Base-by-base conservation (phyloP, 1,139 yeast genomes). In the Candida tropicalis region DNA sequence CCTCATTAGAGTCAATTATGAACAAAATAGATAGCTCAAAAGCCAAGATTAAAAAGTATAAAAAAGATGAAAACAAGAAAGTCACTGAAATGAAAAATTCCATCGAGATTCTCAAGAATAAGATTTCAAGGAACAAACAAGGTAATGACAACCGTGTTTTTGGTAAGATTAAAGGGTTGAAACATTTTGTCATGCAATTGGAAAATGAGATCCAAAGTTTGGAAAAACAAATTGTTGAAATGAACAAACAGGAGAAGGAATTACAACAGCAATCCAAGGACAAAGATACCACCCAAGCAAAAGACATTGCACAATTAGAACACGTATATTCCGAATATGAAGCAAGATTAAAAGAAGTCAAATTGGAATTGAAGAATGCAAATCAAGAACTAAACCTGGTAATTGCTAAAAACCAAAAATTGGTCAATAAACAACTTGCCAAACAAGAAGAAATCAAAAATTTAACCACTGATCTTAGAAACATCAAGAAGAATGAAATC, bases 51-150 rank as follows among this genome's bases (percentile, higher is more conserved):
- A 83, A 79, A 59, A 84, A 82, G 52, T 64, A 76, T 44, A 83
- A 82, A 58, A 77, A 74, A 48, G 91, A 85, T 44, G 80, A 82
- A 56, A 73, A 76, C 50, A 83, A 81, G 52, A 75, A 74, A 53
- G 60, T 79, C 20, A 59, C 71, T 11, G 77, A 82, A 4, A 60
- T 78, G 41, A 78, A 77, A 50, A 73, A 74, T 47, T 87, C 82
- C 41, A 82, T 82, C 53, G 89, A 82, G 33, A 63, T 63, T 40
- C 63, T 82, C 45, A 78, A 75, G 52, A 66, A 62, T 18, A 78
- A 78, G 51, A 73, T 81, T 5, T 62, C 70, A 7, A 76, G 77
- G 40, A 54, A 54, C 38, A 55, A 59, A 48, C 52, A 59, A 47
- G 48, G 52, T 28, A 53, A 58, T 45, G 70, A 69, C 35, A 65